Conservation (phyloP, 192 early-diverging fungal species). For the Coemansia sp. region DNA sequence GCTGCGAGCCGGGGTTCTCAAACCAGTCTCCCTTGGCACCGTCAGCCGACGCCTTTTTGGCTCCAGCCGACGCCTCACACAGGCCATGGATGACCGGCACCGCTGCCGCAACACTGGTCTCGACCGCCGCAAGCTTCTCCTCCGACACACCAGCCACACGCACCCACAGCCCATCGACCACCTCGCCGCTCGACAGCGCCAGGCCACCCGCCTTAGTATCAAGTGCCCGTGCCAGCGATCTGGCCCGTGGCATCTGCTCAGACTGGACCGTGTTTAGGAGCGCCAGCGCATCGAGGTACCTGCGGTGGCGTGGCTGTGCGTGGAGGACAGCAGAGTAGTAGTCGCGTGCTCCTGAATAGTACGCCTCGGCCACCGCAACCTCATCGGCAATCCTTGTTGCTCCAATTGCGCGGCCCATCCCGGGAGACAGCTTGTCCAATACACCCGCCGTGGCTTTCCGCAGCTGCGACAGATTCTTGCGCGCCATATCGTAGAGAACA, state of each 20-base stretch:
- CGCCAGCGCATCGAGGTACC: conserved; percentile 27
- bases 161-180: conserved; percentile 12
- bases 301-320: conserved; percentile 14
- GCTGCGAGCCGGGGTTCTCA: conserved; percentile 1
- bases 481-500: conserved; percentile 22
- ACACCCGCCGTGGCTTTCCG: conserved; percentile 2
- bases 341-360: conserved; percentile 31
- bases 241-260: conserved; percentile 11
- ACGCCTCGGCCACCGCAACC: conserved; percentile 18
- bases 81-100: conserved; percentile 6
- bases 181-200: too few relatives aligned
- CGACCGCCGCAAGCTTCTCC: conserved; percentile 1
- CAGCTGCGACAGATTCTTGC: conserved; percentile 23
- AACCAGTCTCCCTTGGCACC: conserved; percentile 1
- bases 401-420: conserved; percentile 10
- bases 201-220: too few relatives aligned
- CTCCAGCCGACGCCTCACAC: not conserved
- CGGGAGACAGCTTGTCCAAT: conserved; percentile 15
- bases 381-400: conserved; percentile 21
- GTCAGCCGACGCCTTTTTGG: not conserved
- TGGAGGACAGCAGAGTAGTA: conserved; percentile 31
- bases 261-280: conserved; percentile 26
- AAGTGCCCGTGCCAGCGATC: too few relatives aligned
- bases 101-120: not conserved
- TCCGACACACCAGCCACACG: not conserved